phyloP scores from a whole-genome alignment of 345 rosid genomes.

The Eucalyptus camaldulensis region DNA sequence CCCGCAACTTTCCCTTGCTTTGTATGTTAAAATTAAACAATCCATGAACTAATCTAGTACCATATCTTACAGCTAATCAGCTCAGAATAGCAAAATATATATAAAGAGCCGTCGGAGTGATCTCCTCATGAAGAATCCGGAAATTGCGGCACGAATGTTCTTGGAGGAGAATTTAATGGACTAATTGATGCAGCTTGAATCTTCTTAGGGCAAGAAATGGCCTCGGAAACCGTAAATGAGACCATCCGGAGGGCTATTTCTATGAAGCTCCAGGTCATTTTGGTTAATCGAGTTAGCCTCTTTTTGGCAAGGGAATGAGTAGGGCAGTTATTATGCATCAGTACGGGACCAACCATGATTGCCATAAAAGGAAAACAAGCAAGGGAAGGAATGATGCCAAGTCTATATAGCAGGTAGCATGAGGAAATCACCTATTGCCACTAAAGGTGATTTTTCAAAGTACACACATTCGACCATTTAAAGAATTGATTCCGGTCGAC shows the following conservation, averaged over 20 bases:
- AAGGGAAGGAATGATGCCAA: not conserved
- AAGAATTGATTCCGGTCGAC: not conserved
- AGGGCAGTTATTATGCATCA: not conserved
- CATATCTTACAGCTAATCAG: not conserved
- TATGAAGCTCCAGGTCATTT: not conserved
- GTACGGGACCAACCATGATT: not conserved
- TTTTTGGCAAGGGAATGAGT: not conserved
- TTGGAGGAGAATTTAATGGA: not conserved
- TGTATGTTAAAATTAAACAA: not conserved
- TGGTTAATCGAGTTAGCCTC: not conserved
- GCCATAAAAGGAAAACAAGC: not conserved
- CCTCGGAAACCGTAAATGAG: not conserved
- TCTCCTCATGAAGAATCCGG: not conserved
- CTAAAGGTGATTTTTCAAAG: not conserved
- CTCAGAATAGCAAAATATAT: not conserved
- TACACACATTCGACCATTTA: not conserved
- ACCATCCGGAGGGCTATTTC: not conserved
- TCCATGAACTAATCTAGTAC: not conserved
- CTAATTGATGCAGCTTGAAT: not conserved
- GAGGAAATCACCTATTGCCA: not conserved
- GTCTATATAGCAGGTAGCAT: not conserved
- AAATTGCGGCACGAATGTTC: not conserved
- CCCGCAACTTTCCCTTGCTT: not conserved
- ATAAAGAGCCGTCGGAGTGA: not conserved
- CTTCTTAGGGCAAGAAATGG: not conserved